phyloP scores from a whole-genome alignment of 768 basidiomycete species.

The Russula sp. region DNA sequence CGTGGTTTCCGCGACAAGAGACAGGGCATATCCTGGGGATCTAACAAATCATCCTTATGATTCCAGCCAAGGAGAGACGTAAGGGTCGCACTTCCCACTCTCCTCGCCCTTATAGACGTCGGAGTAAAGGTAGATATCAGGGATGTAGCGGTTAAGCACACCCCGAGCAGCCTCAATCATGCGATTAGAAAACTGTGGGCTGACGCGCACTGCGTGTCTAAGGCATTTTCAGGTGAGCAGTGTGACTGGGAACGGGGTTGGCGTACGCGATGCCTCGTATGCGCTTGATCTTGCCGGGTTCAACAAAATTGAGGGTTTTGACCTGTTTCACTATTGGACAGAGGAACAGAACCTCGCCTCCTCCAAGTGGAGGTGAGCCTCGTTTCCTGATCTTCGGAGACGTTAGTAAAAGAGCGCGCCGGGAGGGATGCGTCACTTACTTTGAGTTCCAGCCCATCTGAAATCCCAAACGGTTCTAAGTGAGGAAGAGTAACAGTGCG shows the following conservation, averaged over 20 bases:
- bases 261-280: slow-evolving; percentile 94
- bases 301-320: slow-evolving; percentile 89
- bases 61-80: not conserved
- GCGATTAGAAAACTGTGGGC: slow-evolving; percentile 94
- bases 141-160: slow-evolving; percentile 91
- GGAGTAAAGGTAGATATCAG: slow-evolving; percentile 96
- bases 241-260: not conserved
- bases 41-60: slow-evolving; percentile 35
- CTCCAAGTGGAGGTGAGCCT: slow-evolving; percentile 86
- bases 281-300: slow-evolving; percentile 85
- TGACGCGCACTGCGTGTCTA: slow-evolving; percentile 94
- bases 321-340: slow-evolving; percentile 88
- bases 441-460: slow-evolving; percentile 84
- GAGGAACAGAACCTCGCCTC: slow-evolving; percentile 90
- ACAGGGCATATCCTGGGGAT: slow-evolving; percentile 94
- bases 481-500: slow-evolving; percentile 89
- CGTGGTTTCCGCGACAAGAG: slow-evolving; percentile 85
- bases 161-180: slow-evolving; percentile 95
- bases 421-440: slow-evolving; percentile 36
- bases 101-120: slow-evolving; percentile 98
- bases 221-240: not conserved
- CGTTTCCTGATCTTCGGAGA: slow-evolving; percentile 82
- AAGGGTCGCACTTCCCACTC: slow-evolving; percentile 77
- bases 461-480: slow-evolving; percentile 83
- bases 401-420: not conserved